Evolutionary conservation across 176 grass and related monocot genomes (phyloP), one percentile per base, ranked within the genome.

Genomic region (Aegilops tauschii): DNA sequence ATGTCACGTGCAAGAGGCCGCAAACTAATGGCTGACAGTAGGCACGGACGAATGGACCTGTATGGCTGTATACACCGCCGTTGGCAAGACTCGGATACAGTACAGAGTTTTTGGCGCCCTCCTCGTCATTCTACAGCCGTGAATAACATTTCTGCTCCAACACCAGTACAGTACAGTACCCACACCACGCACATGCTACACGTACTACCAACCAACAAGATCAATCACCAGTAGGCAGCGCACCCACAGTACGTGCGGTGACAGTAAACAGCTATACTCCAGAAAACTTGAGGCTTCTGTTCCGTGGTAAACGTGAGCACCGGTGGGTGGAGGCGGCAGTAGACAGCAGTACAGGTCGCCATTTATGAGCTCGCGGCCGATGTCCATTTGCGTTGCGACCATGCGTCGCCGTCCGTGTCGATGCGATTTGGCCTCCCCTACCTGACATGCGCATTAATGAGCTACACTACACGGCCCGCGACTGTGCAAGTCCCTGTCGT

Each of bases 371-470:
- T 39, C 25, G 9, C 32, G 27, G 68, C 8, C 59, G 68, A 29
- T 73, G n/a, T 45, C 34, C 2, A 82, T 70, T 71, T 52, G 62
- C 36, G 40, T 44, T 44, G 40, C 40, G 40, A 44, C 40, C 40
- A 44, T 27, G 42, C n/a, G 82, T 75, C 36, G 54, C 56, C 56
- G 16, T 75, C 56, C 37, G 47, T n/a, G 16, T 75, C 56, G 56
- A 63, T n/a, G 25, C 36, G 56, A 84, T 84, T 64, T 84, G 82
- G 70, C 40, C 44, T 36, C 54, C 63, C 20, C 12, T 37, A 58
- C 66, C 69, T 44, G 81, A 27, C 39, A 76, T 34, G 63, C 58
- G 58, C 71, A 85, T 85, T 85, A 37, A 70, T 65, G 72, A 85
- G 83, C 83, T 66, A 50, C 59, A 4, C 73, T 77, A 27, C 71